Conservation (phyloP, 1,139 yeast species). For the Pneumocystis sp. region DNA sequence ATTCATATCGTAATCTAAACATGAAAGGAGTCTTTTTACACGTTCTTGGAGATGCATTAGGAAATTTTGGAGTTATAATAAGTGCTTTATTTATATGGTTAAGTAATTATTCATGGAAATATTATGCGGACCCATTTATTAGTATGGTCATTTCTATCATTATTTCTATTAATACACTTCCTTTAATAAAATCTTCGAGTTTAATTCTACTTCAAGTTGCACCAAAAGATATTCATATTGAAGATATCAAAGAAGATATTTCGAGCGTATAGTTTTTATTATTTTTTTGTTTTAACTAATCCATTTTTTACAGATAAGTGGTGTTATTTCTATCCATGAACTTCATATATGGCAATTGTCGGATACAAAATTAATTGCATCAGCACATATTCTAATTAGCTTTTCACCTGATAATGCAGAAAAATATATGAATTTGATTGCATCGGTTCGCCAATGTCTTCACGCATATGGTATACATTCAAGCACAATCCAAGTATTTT, state of each 20-base stretch:
- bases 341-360: conserved; percentile 94
- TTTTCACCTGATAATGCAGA: conserved; percentile 28
- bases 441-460: conserved; percentile 60
- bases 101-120: conserved; percentile 78
- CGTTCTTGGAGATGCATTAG: conserved; percentile 90
- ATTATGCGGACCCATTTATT: conserved; percentile 69
- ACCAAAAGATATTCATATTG: conserved; percentile 66
- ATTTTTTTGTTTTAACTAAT: neutral
- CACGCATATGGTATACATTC: conserved; percentile 80
- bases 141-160: conserved; percentile 75
- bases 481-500: conserved; percentile 59
- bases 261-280: conserved; percentile 16
- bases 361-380: conserved; percentile 75
- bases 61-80: conserved; percentile 81
- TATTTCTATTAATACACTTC: conserved; percentile 81
- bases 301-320: conserved; percentile 35
- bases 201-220: conserved; percentile 85
- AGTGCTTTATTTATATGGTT: conserved; percentile 91
- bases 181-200: conserved; percentile 74
- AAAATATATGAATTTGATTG: conserved; percentile 55
- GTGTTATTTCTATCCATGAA: conserved; percentile 79
- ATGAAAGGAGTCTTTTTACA: conserved; percentile 96
- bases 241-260: conserved; percentile 56
- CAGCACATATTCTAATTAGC: conserved; percentile 68
- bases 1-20: conserved; percentile 32